A percentile compares a stretch with the other conserved stretches of the same genome.
These are phyloP conservation scores for Panicum virgatum DNA, from an alignment of 202 grass and related monocot genomes.

Conservation along the genomic window DNA sequence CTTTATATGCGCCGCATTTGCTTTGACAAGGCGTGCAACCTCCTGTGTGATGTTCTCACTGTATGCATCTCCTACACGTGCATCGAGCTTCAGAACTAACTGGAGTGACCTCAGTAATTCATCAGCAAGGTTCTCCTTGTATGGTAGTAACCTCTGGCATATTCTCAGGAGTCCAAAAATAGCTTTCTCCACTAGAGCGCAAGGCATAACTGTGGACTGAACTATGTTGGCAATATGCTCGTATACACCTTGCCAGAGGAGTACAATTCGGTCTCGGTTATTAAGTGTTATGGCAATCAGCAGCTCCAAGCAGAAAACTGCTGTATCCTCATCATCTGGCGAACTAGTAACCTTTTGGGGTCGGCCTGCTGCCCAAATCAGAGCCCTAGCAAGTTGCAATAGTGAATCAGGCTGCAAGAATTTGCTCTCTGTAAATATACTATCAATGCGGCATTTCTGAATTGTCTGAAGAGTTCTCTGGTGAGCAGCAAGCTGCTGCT, in stretches of 20 bases:
- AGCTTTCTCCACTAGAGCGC: conserved; percentile 93
- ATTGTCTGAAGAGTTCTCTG: conserved; percentile 98
- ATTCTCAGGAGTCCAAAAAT: conserved; percentile 97
- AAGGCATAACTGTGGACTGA: conserved; percentile 93
- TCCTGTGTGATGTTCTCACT: conserved; percentile 96
- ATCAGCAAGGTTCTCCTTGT: conserved; percentile 97
- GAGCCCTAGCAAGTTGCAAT: conserved; percentile 86
- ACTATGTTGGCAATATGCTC: conserved; percentile 98
- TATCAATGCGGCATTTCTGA: conserved; percentile 96
- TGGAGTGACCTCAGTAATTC: conserved; percentile 91
- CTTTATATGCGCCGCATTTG: conserved; percentile 86
- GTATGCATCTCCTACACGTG: conserved; percentile 95
- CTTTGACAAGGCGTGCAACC: conserved; percentile 81
- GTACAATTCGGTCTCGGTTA: conserved; percentile 89
- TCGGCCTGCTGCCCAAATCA: conserved; percentile 95
- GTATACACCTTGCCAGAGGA: conserved; percentile 98
- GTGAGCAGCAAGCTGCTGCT: conserved; percentile 97
- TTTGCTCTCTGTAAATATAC: conserved; percentile 98
- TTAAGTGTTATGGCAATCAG: conserved; percentile 96
- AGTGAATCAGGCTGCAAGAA: conserved; percentile 89
- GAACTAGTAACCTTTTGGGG: conserved; percentile 91
- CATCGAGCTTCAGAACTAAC: conserved; percentile 91
- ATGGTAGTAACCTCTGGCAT: conserved; percentile 93
- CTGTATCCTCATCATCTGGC: conserved; percentile 95
- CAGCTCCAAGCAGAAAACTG: conserved; percentile 98